Evolutionary conservation across 441 rosid species (phyloP).

Genomic region (Isatis lusitanica): DNA sequence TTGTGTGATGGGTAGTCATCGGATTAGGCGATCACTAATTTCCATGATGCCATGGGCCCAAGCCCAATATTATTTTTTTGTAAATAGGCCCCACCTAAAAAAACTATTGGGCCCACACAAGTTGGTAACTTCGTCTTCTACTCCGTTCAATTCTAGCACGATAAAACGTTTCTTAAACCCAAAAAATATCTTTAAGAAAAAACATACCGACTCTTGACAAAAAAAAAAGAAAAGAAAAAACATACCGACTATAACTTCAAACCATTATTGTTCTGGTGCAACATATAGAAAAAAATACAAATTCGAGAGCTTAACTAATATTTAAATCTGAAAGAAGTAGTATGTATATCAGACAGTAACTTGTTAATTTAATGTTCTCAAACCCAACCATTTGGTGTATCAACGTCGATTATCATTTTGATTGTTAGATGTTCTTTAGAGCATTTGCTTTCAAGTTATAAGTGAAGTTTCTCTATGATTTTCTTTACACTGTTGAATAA

Average conservation of each 20-base stretch:
- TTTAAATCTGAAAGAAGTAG: too few relatives aligned
- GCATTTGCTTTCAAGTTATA: too few relatives aligned
- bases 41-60: conserved; percentile 8
- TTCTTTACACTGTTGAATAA: too few relatives aligned
- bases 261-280: too few relatives aligned
- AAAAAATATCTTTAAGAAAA: background rate
- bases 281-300: too few relatives aligned
- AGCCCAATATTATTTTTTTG: conserved; percentile 1
- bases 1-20: conserved; percentile 23
- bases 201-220: too few relatives aligned
- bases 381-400: too few relatives aligned
- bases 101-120: conserved; percentile 2
- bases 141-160: background rate
- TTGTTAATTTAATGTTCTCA: background rate
- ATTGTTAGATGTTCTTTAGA: too few relatives aligned
- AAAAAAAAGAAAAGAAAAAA: too few relatives aligned
- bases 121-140: background rate
- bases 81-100: background rate
- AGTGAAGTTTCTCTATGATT: too few relatives aligned
- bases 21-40: conserved; percentile 23
- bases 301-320: background rate
- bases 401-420: too few relatives aligned
- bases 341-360: background rate
- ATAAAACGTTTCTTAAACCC: background rate
- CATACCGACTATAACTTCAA: too few relatives aligned